These are phyloP conservation scores for Haplographium delicatum DNA, from an alignment of 495 filamentous ascomycete genomes.

Conservation along the genomic window DNA sequence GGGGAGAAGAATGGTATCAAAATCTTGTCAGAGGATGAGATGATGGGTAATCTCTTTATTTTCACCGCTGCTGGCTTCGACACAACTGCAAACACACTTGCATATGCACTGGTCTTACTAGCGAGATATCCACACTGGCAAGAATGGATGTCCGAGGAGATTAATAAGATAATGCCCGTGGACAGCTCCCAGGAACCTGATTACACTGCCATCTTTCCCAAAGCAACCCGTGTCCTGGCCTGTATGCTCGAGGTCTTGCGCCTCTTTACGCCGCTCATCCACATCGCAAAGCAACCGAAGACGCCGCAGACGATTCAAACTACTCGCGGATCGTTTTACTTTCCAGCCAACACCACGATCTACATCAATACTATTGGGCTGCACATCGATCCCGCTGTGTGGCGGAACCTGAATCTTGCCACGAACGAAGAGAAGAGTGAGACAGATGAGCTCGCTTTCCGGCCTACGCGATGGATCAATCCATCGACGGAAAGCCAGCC, in stretches of 20 bases:
- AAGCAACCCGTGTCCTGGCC: constrained; percentile 37
- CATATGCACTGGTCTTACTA: constrained; percentile 42
- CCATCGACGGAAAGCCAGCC: constrained; percentile 22
- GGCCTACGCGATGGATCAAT: constrained; percentile 29
- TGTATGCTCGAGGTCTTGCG: constrained; percentile 48
- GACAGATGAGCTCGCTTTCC: constrained; percentile 30
- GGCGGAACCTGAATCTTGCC: constrained; percentile 19
- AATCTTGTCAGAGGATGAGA: constrained; percentile 33
- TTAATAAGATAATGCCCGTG: constrained; percentile 24
- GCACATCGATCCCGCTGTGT: constrained; percentile 26
- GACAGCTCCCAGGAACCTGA: constrained; percentile 2
- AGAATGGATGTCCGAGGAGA: constrained; percentile 42
- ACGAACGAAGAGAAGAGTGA: constrained; percentile 17
- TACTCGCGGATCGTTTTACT: constrained; percentile 19
- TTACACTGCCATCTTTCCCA: constrained; percentile 36
- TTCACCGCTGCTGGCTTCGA: constrained; percentile 53
- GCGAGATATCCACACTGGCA: constrained; percentile 45
- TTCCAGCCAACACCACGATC: constrained; percentile 29
- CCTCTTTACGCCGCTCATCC: constrained; percentile 39
- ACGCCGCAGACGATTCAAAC: constrained; percentile 27
- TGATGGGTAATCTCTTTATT: constrained; percentile 48
- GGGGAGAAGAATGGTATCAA: not conserved
- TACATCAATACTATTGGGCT: constrained; percentile 27
- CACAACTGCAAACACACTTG: constrained; percentile 47
- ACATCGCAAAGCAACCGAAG: constrained; percentile 34